Evolutionary conservation across 2,329 filamentous ascomycete species (phyloP), one percentile per base, ranked within the genome.

Genomic region (Neonectria punicea): DNA sequence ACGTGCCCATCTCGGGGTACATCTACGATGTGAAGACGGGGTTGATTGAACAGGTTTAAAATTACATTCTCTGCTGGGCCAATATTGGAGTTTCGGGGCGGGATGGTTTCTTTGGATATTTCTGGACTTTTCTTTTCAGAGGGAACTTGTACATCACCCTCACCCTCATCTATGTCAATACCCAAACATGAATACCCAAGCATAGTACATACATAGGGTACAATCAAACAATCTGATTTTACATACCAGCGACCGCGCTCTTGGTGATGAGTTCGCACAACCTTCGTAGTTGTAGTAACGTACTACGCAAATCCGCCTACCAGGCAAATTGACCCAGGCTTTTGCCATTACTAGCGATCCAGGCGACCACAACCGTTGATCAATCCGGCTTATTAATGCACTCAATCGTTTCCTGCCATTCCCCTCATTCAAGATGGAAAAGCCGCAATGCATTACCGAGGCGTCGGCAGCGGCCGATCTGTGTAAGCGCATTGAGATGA

Each of bases 21-120:
- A 80, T 94, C 2, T 94, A 94, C 79, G 89, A 94, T 72, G 90
- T 94, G 46, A 88, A 92, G 81, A 93, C 87, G 1, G 92, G 92
- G 0, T 89, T 83, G 77, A 76, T 80, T 58, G 72, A 77, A 47
- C 73, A 74, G 58, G 73, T 80, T 34, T 51, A 51, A 32, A 32
- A 51, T 16, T 16, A 2, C 28, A 14, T 34, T 50, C 16, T 34
- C 30, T 8, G 47, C 14, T 11, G 32, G n/a, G 30, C 46, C 28
- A n/a, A 20, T 41, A n/a, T 53, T 28, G 53, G 22, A 28, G 20
- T 41, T 57, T 58, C 18, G 7, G 39, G 39, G 5, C 3, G 36
- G 36, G 34, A 16, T 13, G 7, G 0, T 7, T 30, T 20, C 13
- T 20, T 22, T 13, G 30, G 28, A 7, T n/a, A 11, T 43, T 43